phyloP scores from a whole-genome alignment of 116 monocot species.

The Iris pallida region DNA sequence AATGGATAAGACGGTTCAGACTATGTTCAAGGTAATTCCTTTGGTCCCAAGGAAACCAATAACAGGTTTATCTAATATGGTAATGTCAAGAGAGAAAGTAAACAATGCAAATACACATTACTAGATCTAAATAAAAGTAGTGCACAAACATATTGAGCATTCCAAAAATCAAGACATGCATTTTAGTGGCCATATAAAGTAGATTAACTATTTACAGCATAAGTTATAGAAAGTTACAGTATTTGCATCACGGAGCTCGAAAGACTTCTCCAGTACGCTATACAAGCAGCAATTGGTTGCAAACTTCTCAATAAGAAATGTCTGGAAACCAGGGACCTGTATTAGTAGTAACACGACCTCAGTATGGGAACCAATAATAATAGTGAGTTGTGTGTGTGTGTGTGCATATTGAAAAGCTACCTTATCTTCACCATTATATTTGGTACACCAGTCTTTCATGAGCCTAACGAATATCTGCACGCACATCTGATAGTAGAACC shows the following conservation, averaged over 20 bases:
- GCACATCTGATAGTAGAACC: constrained; percentile 49
- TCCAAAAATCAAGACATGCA: no score
- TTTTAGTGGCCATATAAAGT: no score
- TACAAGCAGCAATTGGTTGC: constrained; percentile 72
- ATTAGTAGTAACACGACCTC: neutral
- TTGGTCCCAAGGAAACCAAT: no score
- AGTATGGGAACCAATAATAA: no score
- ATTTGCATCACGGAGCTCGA: constrained; percentile 85
- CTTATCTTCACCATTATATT: constrained; percentile 70
- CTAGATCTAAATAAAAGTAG: no score
- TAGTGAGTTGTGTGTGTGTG: neutral
- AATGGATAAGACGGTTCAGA: no score
- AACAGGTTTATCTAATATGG: no score
- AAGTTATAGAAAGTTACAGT: constrained; percentile 34
- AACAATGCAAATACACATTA: no score
- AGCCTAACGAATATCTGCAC: constrained; percentile 82
- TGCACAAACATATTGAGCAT: no score
- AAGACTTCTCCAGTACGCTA: constrained; percentile 87
- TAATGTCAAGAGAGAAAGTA: no score
- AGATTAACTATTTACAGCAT: no score
- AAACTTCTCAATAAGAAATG: constrained; percentile 78
- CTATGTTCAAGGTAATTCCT: no score
- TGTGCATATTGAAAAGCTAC: constrained; percentile 21
- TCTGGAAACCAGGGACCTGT: constrained; percentile 82
- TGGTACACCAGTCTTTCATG: constrained; percentile 79